These are phyloP conservation scores for Termitomyces eurrhizus DNA, from an alignment of 768 basidiomycete genomes.

Conservation along the genomic window DNA sequence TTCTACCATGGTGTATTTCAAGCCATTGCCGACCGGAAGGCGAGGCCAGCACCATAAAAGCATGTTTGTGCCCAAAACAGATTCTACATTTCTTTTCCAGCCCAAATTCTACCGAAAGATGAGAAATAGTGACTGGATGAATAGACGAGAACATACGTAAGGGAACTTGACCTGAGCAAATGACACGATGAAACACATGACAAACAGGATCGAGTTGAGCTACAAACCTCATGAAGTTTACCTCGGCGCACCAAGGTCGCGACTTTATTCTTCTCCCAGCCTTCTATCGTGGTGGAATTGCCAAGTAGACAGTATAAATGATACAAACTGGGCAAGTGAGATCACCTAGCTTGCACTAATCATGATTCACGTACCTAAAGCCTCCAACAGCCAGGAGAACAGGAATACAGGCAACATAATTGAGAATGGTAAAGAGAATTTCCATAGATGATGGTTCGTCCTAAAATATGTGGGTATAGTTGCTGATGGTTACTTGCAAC, in stretches of 20 bases:
- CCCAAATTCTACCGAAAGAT: constrained; percentile 69
- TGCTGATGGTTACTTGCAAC: neutral
- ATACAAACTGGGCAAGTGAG: constrained; percentile 55
- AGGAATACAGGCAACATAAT: constrained; percentile 81
- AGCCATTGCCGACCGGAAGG: constrained; percentile 60
- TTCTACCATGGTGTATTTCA: constrained; percentile 69
- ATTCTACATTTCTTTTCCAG: constrained; percentile 61
- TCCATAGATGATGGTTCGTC: constrained; percentile 64
- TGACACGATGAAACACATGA: neutral
- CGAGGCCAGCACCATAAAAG: constrained; percentile 86
- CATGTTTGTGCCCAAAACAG: constrained; percentile 73
- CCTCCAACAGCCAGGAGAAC: constrained; percentile 84
- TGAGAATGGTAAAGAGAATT: constrained; percentile 82
- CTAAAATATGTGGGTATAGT: constrained; percentile 31
- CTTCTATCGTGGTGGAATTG: constrained; percentile 95
- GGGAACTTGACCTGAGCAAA: constrained; percentile 77
- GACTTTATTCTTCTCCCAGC: constrained; percentile 96
- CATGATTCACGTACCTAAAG: constrained; percentile 62
- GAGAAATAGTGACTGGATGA: constrained; percentile 12
- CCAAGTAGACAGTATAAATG: constrained; percentile 73
- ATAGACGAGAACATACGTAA: constrained; percentile 55
- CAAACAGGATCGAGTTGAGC: neutral
- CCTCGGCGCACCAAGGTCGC: constrained; percentile 82
- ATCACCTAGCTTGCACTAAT: neutral
- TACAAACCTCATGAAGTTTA: constrained; percentile 70